These are phyloP conservation scores for Lentinula lateritia DNA, from an alignment of 768 basidiomycete species.

Conservation along the genomic window DNA sequence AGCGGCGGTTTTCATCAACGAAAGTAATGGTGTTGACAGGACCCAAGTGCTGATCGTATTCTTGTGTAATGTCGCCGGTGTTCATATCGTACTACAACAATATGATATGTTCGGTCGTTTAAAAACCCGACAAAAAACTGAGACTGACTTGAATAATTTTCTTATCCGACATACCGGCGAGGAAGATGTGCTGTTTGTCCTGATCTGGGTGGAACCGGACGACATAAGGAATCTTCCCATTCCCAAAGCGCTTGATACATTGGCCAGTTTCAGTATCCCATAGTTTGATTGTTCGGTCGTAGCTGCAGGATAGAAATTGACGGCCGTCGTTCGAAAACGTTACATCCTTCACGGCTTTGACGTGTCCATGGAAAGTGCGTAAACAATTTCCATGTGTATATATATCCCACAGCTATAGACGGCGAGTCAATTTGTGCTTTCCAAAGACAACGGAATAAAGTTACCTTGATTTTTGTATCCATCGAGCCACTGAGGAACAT, in stretches of 20 bases:
- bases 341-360: conserved; percentile 94
- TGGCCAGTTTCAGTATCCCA: conserved; percentile 99
- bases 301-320: conserved; percentile 86
- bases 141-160: conserved; percentile 89
- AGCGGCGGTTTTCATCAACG: conserved; percentile 95
- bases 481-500: conserved; percentile 90
- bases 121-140: background rate
- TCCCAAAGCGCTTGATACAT: conserved; percentile 93
- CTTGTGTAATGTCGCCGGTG: conserved; percentile 92
- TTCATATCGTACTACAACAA: conserved; percentile 87
- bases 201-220: conserved; percentile 93
- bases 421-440: background rate
- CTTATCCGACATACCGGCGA: conserved; percentile 99
- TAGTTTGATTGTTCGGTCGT: conserved; percentile 96
- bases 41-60: conserved; percentile 97
- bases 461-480: conserved; percentile 97
- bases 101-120: background rate
- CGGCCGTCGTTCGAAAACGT: conserved; percentile 92
- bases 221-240: conserved; percentile 96
- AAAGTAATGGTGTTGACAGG: conserved; percentile 99
- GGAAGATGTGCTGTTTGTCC: conserved; percentile 93
- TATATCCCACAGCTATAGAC: conserved; percentile 89
- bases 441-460: conserved; percentile 10
- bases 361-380: conserved; percentile 95
- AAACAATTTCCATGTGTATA: conserved; percentile 96